These are phyloP conservation scores for Leccinum fuscescens DNA, from an alignment of 1,284 basidiomycete species.

Conservation along the genomic window DNA sequence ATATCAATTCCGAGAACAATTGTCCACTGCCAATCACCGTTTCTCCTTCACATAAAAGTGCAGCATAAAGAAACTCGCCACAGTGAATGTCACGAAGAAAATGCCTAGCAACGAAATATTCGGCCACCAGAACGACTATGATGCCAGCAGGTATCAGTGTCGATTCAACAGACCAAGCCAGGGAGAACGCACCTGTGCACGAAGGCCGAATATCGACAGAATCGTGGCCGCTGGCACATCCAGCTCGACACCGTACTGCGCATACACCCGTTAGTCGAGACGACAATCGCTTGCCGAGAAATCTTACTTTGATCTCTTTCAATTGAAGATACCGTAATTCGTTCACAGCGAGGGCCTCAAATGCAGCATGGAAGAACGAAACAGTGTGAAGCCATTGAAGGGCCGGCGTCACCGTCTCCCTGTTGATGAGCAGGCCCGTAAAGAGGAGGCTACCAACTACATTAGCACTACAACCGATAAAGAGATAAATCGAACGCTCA, in stretches of 20 bases:
- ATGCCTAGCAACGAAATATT: conserved; percentile 81
- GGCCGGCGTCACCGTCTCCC: conserved; percentile 73
- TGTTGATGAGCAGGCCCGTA: conserved; percentile 93
- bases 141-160: conserved; percentile 12
- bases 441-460: conserved; percentile 75
- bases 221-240: conserved; percentile 94
- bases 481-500: conserved; percentile 42
- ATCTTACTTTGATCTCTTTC: conserved; percentile 81
- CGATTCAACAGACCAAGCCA: background rate
- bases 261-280: conserved; percentile 12
- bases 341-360: conserved; percentile 94
- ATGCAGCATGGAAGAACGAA: conserved; percentile 99
- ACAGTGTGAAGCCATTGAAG: conserved; percentile 86
- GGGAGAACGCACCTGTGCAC: conserved; percentile 59
- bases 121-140: conserved; percentile 93
- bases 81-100: conserved; percentile 78
- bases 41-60: conserved; percentile 90
- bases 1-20: background rate
- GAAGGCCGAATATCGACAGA: conserved; percentile 84
- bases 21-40: conserved; percentile 46
- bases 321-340: conserved; percentile 92
- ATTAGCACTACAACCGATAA: conserved; percentile 3
- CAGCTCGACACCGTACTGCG: conserved; percentile 87
- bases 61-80: conserved; percentile 74
- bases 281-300: background rate